These are phyloP conservation scores for Volvox reticuliferus DNA, from an alignment of 139 green algal genomes.

Conservation along the genomic window DNA sequence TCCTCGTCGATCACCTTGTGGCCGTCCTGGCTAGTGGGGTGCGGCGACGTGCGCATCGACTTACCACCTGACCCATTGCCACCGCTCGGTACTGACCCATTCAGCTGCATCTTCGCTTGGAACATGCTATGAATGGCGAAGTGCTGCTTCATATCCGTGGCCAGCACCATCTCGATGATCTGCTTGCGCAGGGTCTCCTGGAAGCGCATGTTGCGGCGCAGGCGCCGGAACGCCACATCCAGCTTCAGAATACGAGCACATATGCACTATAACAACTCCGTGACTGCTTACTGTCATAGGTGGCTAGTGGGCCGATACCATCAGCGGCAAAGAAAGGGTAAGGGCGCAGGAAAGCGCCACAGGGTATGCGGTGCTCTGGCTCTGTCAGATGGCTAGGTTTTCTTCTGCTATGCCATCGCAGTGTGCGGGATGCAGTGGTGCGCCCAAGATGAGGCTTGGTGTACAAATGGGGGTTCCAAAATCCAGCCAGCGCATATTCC, in stretches of 20 bases:
- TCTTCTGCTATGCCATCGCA: no score
- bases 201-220: neutral
- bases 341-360: no score
- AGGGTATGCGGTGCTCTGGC: no score
- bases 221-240: neutral
- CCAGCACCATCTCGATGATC: constrained; percentile 78
- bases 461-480: no score
- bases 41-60: constrained; percentile 26
- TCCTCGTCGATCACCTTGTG: constrained; percentile 63
- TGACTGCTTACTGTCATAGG: no score
- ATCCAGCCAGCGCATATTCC: no score
- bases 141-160: constrained; percentile 85
- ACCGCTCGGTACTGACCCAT: constrained; percentile 44
- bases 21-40: constrained; percentile 37
- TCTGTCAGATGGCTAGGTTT: no score
- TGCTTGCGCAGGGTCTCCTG: constrained; percentile 61
- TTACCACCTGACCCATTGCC: constrained; percentile 43
- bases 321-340: no score
- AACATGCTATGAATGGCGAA: constrained; percentile 78
- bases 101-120: constrained; percentile 69
- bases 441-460: no score
- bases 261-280: no score
- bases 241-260: neutral
- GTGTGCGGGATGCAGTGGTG: no score
- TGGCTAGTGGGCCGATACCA: no score